These are phyloP conservation scores for Penicillium rolfsii DNA, from an alignment of 2,329 filamentous ascomycete genomes.

Conservation along the genomic window DNA sequence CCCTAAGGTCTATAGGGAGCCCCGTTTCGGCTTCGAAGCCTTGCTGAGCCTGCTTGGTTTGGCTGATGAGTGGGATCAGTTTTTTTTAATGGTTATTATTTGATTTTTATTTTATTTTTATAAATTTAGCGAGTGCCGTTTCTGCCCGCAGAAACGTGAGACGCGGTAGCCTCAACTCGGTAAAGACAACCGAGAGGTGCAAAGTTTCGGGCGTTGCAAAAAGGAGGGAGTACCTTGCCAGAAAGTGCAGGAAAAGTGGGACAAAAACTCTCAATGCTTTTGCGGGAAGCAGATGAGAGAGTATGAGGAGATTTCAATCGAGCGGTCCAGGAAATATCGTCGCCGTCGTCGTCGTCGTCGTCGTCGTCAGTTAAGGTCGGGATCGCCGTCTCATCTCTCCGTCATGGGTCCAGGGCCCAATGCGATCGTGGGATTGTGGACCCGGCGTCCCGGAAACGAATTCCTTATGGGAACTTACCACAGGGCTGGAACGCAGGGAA, in stretches of 20 bases:
- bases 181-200: conserved; percentile 27
- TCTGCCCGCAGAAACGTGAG: conserved; percentile 26
- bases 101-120: no score
- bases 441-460: conserved; percentile 11
- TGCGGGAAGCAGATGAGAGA: not conserved
- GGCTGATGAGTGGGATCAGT: not conserved
- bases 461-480: conserved; percentile 16
- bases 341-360: not conserved
- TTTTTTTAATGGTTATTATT: not conserved
- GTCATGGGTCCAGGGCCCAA: not conserved
- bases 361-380: conserved; percentile 8
- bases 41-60: not conserved
- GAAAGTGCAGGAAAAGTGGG: not conserved
- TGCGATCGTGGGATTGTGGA: not conserved
- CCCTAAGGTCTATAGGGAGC: not conserved
- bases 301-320: not conserved
- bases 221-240: not conserved
- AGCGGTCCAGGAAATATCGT: not conserved
- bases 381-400: conserved; percentile 15
- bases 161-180: conserved; percentile 23
- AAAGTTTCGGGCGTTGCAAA: not conserved
- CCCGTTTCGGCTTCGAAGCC: not conserved
- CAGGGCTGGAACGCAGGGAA: conserved; percentile 16
- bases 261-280: not conserved
- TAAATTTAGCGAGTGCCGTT: conserved; percentile 19